Percentiles rank a stretch among this genome's conserved stretches.
These are phyloP conservation scores for Populus hybrid DNA, from an alignment of 441 rosid species.

Conservation along the genomic window DNA sequence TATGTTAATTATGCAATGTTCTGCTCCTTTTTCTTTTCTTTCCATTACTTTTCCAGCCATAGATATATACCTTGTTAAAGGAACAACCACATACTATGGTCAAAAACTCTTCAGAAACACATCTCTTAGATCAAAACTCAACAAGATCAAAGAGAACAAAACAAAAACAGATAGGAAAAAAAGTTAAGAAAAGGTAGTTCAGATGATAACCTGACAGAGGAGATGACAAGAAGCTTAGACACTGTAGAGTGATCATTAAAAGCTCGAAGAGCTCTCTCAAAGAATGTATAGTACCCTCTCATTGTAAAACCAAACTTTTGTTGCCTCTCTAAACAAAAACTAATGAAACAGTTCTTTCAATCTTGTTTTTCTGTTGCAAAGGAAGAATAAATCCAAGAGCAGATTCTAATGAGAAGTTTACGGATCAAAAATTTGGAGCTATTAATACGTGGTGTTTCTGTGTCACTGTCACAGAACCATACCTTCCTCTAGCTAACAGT, in stretches of 20 bases:
- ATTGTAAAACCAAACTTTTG: not conserved
- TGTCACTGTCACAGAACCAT: not conserved
- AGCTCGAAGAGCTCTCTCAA: constrained; percentile 8
- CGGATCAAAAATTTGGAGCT: not conserved
- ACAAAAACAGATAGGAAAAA: not conserved
- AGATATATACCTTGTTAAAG: not conserved
- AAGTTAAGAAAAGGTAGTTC: too few relatives aligned
- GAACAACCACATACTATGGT: not conserved
- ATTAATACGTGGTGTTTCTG: not conserved
- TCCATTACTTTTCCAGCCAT: not conserved
- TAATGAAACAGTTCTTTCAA: not conserved
- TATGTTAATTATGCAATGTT: not conserved
- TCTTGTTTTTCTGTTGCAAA: too few relatives aligned
- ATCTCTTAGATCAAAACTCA: not conserved
- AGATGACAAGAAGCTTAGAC: constrained; percentile 11
- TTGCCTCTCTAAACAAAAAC: not conserved
- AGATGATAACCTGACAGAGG: constrained; percentile 12
- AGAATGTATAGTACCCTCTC: constrained; percentile 17
- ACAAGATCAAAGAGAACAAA: not conserved
- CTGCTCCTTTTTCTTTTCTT: too few relatives aligned
- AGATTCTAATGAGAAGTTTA: not conserved
- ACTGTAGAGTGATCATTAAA: constrained; percentile 15
- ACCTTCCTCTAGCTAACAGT: not conserved
- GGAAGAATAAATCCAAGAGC: not conserved
- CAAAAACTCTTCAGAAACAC: not conserved